These are phyloP conservation scores for Magnaporthiopsis poae DNA, from an alignment of 2,329 filamentous ascomycete genomes.

Conservation along the genomic window DNA sequence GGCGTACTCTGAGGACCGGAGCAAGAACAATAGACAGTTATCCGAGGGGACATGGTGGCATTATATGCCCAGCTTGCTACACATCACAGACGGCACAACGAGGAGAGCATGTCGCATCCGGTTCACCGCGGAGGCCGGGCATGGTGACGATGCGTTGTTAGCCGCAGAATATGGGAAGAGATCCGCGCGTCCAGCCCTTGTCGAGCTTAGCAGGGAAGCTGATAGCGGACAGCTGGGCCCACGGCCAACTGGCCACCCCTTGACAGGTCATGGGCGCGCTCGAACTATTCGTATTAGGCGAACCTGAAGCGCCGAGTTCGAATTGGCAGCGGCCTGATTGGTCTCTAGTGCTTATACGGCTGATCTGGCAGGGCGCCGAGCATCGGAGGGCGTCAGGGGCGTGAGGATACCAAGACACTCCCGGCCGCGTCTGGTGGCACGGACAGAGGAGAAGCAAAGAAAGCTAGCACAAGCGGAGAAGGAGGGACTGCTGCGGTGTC, in stretches of 20 bases:
- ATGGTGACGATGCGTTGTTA: not conserved
- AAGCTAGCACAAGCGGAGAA: not conserved
- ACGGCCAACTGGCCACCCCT: not conserved
- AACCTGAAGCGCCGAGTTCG: not conserved
- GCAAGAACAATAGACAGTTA: not conserved
- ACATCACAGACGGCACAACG: not conserved
- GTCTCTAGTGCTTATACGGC: not conserved
- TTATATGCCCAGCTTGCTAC: not conserved
- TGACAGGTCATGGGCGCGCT: not conserved
- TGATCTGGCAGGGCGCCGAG: not conserved
- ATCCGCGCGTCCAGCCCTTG: not conserved
- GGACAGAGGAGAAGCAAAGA: too few relatives aligned
- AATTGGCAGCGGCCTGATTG: not conserved
- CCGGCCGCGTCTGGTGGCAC: too few relatives aligned
- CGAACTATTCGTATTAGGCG: not conserved
- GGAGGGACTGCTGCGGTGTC: not conserved
- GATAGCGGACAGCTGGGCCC: too few relatives aligned
- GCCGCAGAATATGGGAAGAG: too few relatives aligned
- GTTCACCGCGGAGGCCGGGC: not conserved
- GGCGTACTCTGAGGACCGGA: not conserved
- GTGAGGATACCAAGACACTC: not conserved
- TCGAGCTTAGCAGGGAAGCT: not conserved
- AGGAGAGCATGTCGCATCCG: not conserved
- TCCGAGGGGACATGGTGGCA: not conserved
- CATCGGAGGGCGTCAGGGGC: not conserved